Conservation (phyloP, 179 eudicot genomes). For the Vitellaria paradoxa region DNA sequence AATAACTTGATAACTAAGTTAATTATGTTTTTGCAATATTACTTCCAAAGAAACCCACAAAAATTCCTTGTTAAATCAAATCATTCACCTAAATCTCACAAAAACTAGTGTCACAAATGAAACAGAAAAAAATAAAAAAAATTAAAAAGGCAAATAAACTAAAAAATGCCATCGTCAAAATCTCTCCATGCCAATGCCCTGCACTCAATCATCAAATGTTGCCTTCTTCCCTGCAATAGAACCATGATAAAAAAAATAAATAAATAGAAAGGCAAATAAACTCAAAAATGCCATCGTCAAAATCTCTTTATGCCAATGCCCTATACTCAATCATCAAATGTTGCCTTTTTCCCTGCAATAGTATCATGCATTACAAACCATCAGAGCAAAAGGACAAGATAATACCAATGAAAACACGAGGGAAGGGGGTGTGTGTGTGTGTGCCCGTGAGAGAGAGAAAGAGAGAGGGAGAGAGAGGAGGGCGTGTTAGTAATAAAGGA, state of each 20-base stretch:
- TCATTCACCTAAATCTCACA: background rate
- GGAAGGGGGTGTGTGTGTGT: too few species aligned
- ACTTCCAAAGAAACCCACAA: background rate
- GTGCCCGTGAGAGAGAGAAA: too few species aligned
- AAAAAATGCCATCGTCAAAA: background rate
- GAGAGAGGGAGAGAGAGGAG: too few species aligned
- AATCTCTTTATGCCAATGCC: background rate
- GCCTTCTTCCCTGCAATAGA: constrained; percentile 31
- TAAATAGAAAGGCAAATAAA: background rate
- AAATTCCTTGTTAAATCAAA: background rate
- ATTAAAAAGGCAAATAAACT: background rate
- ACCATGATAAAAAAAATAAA: too few species aligned
- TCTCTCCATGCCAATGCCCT: background rate
- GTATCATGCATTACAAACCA: background rate
- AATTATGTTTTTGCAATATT: background rate
- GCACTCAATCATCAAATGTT: constrained; percentile 22
- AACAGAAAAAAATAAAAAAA: too few species aligned
- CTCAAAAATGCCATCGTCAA: background rate
- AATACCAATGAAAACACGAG: background rate
- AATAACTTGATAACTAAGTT: background rate
- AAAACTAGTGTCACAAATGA: background rate
- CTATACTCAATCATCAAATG: constrained; percentile 20
- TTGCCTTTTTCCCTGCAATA: constrained; percentile 34
- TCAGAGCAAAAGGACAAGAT: too few species aligned
- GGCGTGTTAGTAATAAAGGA: too few species aligned